Base-by-base conservation (phyloP, 2,329 filamentous ascomycete species). In the Colletotrichum simmondsii region DNA sequence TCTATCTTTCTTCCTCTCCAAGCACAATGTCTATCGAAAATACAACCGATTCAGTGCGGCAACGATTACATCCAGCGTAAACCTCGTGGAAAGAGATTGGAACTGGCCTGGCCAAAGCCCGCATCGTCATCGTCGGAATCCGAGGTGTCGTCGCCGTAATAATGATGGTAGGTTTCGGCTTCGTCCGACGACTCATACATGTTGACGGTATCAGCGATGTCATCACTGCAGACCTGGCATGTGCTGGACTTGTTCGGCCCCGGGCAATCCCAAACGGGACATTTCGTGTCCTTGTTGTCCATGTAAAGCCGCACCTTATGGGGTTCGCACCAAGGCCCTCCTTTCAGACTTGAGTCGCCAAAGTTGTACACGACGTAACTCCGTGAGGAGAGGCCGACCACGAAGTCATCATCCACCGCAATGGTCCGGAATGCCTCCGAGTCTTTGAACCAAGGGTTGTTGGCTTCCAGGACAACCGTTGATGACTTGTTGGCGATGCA, bases 391-490 rank as follows among this genome's bases (percentile, higher is more conserved):
- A 59, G 19, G 2, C 30, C 37, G 14, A 72, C 8, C 12, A 72
- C 26, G 35, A 70, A 69, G 3, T 72, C 54, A n/a, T 72, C 59
- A 16, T 72, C 69, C 5, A 58, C 42, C 2, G 11, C 69, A n/a
- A 72, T 19, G 3, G 16, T 24, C 5, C 30, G 14, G 4, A 53
- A 19, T 5, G 14, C 24, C 22, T 24, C 26, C 2, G 42, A 22
- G n/a, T 24, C 42, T 6, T 2, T 22, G 16, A 71, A 35, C 16
- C 32, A 14, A 14, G 7, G 24, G n/a, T 22, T n/a, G 3, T 60
- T 3, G 12, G 30, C 14, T 10, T 24, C 56, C 14, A 71, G 2
- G 26, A 68, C 22, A 64, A 68, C 14, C 0, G 64, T 68, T 5
- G 32, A 26, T 7, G 26, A 37, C 6, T 62, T 16, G 49, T 46